Conservation (phyloP, 495 filamentous ascomycete genomes). For the Cercophora newfieldiana region DNA sequence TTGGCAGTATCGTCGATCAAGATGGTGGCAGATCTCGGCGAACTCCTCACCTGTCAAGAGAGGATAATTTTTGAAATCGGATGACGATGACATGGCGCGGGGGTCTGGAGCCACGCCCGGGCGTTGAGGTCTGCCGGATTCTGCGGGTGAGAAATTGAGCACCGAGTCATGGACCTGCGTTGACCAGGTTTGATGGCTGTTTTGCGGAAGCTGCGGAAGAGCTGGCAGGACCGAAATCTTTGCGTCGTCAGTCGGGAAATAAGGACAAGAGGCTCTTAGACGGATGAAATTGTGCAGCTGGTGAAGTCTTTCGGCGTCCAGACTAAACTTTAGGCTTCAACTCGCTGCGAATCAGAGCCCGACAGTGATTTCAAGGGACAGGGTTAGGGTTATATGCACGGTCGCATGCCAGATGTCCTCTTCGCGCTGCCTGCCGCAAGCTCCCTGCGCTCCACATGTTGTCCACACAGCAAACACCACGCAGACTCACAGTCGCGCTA, state of each 20-base stretch:
- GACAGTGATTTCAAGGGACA: background rate
- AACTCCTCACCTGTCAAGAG: constrained; percentile 62
- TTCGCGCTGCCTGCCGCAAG: background rate
- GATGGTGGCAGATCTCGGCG: constrained; percentile 56
- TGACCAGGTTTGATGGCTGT: background rate
- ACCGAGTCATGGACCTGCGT: background rate
- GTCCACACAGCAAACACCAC: background rate
- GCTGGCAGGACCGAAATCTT: background rate
- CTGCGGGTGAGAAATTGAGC: background rate
- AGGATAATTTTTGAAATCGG: constrained; percentile 48
- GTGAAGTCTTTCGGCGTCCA: background rate
- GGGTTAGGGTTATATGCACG: background rate
- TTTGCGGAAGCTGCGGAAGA: background rate
- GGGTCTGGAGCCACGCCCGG: background rate
- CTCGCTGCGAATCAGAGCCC: background rate
- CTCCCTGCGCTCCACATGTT: background rate
- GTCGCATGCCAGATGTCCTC: background rate
- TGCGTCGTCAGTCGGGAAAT: background rate
- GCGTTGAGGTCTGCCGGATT: background rate
- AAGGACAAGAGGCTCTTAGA: background rate
- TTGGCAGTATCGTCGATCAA: constrained; percentile 55
- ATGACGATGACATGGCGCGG: constrained; percentile 17
- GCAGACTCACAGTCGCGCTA: background rate
- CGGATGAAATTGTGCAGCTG: background rate
- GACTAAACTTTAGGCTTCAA: background rate